Evolutionary conservation across 139 green algal genomes (phyloP).

Genomic region (Picochlorum sp.): DNA sequence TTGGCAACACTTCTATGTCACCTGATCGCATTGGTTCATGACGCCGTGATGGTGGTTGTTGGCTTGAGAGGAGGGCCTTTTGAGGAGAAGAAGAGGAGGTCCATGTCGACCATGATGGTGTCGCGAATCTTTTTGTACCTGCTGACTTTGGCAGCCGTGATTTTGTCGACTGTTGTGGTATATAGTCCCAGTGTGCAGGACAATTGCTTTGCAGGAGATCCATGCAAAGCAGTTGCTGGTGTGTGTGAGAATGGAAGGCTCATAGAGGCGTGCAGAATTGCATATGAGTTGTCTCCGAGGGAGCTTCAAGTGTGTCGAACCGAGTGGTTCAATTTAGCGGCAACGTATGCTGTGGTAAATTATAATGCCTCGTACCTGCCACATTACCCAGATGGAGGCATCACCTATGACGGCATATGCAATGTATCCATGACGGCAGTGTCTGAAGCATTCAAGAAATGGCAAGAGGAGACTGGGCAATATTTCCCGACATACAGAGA

Average conservation of each 20-base stretch:
- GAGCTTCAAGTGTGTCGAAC: not conserved
- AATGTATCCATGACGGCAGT: not conserved
- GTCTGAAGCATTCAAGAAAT: not conserved
- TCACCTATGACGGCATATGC: not conserved
- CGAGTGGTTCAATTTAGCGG: not conserved
- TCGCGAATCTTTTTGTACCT: not conserved
- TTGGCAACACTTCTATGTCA: not conserved
- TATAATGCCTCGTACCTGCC: not conserved
- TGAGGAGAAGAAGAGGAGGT: not conserved
- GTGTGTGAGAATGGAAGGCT: not conserved
- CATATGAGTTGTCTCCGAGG: not conserved
- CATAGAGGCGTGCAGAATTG: not conserved
- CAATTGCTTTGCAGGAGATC: conserved; percentile 22
- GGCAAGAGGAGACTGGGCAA: not conserved
- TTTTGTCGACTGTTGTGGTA: not conserved
- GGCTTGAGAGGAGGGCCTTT: conserved; percentile 12
- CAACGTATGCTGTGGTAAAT: not conserved
- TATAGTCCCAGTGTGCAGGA: not conserved
- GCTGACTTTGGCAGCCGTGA: not conserved
- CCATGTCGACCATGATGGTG: not conserved
- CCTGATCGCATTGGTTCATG: not conserved
- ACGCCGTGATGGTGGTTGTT: not conserved
- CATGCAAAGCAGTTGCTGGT: conserved; percentile 9
- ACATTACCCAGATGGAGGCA: not conserved
- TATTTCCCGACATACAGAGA: not conserved